Conservation (phyloP, 176 grass and related monocot genomes). For the Oryza longistaminata region DNA sequence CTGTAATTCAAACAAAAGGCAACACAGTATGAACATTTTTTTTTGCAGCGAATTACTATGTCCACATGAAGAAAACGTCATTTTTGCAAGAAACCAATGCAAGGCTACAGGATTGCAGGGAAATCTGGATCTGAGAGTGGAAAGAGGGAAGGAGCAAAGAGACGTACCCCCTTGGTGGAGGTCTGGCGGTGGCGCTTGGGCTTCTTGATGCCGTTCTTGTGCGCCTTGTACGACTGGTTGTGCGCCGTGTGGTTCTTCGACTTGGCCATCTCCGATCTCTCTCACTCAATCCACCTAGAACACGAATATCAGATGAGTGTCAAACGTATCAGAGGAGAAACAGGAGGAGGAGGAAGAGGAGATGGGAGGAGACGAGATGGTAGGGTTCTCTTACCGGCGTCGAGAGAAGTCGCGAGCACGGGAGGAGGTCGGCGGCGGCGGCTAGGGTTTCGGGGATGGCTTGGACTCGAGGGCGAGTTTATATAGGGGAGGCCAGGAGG, state of each 20-base stretch:
- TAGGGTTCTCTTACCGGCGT: slow-evolving; percentile 10
- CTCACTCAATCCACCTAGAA: slow-evolving; percentile 18
- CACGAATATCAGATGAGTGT: neutral
- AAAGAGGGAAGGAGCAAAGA: neutral
- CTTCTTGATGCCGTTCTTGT: slow-evolving; percentile 92
- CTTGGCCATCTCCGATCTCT: slow-evolving; percentile 69
- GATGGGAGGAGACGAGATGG: neutral
- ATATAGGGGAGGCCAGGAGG: slow-evolving; percentile 16
- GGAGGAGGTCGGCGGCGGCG: slow-evolving; percentile 34
- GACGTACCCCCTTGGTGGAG: slow-evolving; percentile 84
- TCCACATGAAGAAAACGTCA: neutral
- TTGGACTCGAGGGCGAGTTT: neutral
- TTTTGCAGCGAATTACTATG: neutral
- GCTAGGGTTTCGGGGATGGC: slow-evolving; percentile 45
- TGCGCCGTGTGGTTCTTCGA: slow-evolving; percentile 95
- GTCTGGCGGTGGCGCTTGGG: slow-evolving; percentile 72
- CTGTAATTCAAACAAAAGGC: neutral
- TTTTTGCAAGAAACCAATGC: neutral
- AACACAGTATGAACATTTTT: neutral
- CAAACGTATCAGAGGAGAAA: neutral
- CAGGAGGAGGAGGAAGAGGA: neutral
- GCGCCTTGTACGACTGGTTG: slow-evolving; percentile 88
- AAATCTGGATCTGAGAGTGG: slow-evolving; percentile 1
- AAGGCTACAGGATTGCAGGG: neutral
- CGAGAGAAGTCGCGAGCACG: neutral